These are phyloP conservation scores for Fomitopsis betulina DNA, from an alignment of 1,284 basidiomycete species.

Conservation along the genomic window DNA sequence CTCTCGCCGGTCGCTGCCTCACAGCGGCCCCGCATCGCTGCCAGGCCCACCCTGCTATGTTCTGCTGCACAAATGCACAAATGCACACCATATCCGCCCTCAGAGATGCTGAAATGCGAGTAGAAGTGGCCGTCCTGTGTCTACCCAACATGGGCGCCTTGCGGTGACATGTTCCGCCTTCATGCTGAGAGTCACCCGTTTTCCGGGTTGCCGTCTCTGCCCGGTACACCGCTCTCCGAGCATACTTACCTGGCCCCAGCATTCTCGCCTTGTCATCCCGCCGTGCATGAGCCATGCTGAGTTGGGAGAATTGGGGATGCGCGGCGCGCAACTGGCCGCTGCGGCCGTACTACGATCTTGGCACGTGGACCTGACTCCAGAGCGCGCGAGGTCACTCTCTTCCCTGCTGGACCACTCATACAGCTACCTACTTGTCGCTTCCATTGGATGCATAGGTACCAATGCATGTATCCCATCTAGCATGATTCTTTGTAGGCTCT, in stretches of 20 bases:
- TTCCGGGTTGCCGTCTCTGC: not conserved
- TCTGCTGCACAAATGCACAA: not conserved
- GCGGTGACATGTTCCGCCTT: not conserved
- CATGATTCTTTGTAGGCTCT: not conserved
- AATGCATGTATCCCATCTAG: not conserved
- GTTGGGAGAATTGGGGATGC: not conserved
- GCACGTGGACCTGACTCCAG: not conserved
- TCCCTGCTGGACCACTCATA: not conserved
- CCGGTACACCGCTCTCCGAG: not conserved
- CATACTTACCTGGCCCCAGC: not conserved
- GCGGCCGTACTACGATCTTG: not conserved
- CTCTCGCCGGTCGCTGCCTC: constrained; percentile 8
- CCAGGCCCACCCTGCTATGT: not conserved
- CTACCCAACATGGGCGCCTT: not conserved
- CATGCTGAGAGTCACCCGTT: not conserved
- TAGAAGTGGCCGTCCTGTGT: not conserved
- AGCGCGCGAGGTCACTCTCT: not conserved
- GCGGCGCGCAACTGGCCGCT: not conserved
- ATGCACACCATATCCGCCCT: not conserved
- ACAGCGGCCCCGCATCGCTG: not conserved
- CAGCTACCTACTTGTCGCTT: not conserved
- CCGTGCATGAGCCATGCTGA: not conserved
- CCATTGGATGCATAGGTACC: not conserved
- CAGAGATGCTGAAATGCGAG: not conserved
- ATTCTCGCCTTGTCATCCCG: not conserved